phyloP scores from a whole-genome alignment of 2,329 filamentous ascomycete genomes.

The Aspergillus tamarii region DNA sequence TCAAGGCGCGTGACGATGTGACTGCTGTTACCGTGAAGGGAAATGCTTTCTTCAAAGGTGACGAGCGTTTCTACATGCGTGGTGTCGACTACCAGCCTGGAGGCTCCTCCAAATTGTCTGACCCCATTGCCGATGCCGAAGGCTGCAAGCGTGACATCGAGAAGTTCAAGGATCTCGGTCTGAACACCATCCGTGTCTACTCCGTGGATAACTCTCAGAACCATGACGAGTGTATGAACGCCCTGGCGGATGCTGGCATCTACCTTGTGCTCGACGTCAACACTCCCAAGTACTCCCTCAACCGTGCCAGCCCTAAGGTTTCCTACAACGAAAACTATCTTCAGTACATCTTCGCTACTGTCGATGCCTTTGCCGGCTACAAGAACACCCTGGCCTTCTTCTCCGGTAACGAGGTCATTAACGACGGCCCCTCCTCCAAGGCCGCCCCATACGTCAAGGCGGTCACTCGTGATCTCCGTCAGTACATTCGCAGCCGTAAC shows the following conservation, averaged over 20 bases:
- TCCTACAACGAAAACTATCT: conserved; percentile 90
- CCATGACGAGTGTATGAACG: conserved; percentile 84
- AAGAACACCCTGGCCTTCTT: conserved; percentile 86
- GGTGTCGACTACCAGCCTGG: conserved; percentile 68
- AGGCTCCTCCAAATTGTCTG: conserved; percentile 64
- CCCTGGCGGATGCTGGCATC: conserved; percentile 80
- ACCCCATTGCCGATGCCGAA: conserved; percentile 73
- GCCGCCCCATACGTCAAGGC: conserved; percentile 77
- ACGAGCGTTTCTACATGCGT: conserved; percentile 58
- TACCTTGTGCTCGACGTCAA: conserved; percentile 92
- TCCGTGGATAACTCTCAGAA: conserved; percentile 82
- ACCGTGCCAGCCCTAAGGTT: conserved; percentile 69
- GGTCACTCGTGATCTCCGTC: conserved; percentile 74
- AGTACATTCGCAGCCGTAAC: conserved; percentile 65
- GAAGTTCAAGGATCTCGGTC: conserved; percentile 80
- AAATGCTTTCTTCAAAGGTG: conserved; percentile 68
- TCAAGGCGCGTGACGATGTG: conserved; percentile 49
- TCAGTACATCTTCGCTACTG: conserved; percentile 82
- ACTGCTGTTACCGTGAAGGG: conserved; percentile 65
- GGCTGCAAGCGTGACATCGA: conserved; percentile 78
- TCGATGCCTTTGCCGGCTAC: conserved; percentile 82
- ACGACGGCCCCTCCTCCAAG: conserved; percentile 66
- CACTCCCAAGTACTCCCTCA: conserved; percentile 86
- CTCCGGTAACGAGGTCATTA: conserved; percentile 80
- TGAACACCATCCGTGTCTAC: conserved; percentile 93